A percentile compares a stretch with the other conserved stretches of the same genome.
Evolutionary conservation across 306 rosid species (phyloP).

Genomic region (Erythrophleum fordii): DNA sequence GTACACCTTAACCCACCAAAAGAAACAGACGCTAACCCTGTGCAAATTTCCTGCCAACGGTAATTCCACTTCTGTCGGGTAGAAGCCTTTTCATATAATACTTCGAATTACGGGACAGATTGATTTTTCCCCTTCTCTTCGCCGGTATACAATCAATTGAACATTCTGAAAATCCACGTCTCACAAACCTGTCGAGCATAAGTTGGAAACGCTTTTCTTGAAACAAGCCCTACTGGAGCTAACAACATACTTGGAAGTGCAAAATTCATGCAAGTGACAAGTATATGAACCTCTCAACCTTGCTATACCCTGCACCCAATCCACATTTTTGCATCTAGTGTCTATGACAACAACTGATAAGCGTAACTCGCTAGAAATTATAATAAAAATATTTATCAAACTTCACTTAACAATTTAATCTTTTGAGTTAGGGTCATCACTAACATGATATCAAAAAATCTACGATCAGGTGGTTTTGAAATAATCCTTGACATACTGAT

Average conservation of each 20-base stretch:
- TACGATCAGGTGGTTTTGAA: not conserved
- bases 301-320: not conserved
- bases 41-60: conserved; percentile 48
- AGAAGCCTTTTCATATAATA: conserved; percentile 82
- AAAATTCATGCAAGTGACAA: not conserved
- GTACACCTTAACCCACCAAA: not conserved
- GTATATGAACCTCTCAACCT: conserved; percentile 5
- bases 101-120: conserved; percentile 90
- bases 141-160: conserved; percentile 81
- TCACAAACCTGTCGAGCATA: conserved; percentile 77
- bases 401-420: not conserved
- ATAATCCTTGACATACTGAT: not conserved
- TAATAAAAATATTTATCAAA: not conserved
- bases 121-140: conserved; percentile 66
- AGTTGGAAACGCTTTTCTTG: conserved; percentile 4
- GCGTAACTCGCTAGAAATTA: not conserved
- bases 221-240: conserved; percentile 27
- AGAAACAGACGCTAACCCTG: conserved; percentile 30
- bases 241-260: not conserved
- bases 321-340: conserved; percentile 2
- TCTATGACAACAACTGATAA: not conserved
- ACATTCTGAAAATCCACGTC: conserved; percentile 96
- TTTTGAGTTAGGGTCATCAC: not conserved
- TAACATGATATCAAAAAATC: not conserved
- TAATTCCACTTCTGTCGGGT: conserved; percentile 77